Evolutionary conservation across 345 rosid genomes (phyloP).

Genomic region (Eucalyptus shirleyi): DNA sequence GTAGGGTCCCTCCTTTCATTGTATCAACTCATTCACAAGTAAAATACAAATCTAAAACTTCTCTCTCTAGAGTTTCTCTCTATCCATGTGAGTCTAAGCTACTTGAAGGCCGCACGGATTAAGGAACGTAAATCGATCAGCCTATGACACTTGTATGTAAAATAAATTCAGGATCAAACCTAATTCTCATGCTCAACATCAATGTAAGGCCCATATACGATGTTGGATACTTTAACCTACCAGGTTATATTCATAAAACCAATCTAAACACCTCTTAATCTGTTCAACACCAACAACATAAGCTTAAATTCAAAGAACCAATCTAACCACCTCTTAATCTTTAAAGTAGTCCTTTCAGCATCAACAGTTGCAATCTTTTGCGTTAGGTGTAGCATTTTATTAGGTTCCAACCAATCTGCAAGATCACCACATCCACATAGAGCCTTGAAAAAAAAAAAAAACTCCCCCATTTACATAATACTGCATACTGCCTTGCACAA

Average conservation of each 20-base stretch:
- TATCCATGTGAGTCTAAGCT: too few species aligned
- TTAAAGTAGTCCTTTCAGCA: neutral
- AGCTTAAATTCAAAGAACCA: neutral
- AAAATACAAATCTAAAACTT: too few species aligned
- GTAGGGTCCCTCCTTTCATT: too few species aligned
- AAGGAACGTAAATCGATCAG: too few species aligned
- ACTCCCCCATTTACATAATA: neutral
- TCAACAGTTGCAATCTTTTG: neutral
- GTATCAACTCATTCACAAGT: too few species aligned
- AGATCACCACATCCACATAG: neutral
- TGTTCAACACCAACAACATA: neutral
- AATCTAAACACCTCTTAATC: neutral
- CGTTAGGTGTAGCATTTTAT: neutral
- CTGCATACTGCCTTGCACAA: neutral
- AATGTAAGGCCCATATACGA: neutral
- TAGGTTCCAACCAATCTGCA: neutral
- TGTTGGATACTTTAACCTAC: neutral
- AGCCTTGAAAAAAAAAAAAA: neutral
- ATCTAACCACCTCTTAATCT: neutral
- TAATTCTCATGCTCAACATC: neutral
- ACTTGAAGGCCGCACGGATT: too few species aligned
- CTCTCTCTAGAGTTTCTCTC: too few species aligned
- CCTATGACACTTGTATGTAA: too few species aligned
- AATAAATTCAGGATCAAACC: neutral
- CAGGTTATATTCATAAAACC: neutral